Base-by-base conservation (phyloP, 345 rosid genomes). In the Trapa bicornis region DNA sequence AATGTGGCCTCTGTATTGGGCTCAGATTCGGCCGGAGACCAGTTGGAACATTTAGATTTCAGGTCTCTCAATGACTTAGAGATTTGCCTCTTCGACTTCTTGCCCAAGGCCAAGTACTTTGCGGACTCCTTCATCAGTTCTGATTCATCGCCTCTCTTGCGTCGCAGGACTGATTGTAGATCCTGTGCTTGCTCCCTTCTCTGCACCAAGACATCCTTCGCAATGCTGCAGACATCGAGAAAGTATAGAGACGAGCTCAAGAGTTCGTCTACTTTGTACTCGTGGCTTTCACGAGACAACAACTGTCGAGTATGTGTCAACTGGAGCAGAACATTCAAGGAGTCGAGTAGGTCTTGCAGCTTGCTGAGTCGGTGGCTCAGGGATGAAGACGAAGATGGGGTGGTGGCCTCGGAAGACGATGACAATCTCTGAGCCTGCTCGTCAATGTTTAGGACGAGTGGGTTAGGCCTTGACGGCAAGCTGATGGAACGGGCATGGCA, bases 401-500 rank as follows among this genome's bases (percentile, higher is more conserved):
- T 22, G 64, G 65, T 33, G 56, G 68, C 61, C 2, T 22, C 29
- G 29, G 29, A 22, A 22, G 72, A 62, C 54, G 70, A 70, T 38
- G 65, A 70, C 22, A 83, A 67, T 62, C 76, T 83, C 37, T 70
- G 56, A 15, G 80, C n/a, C 14, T 69, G 68, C 53, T 76, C 75
- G 9, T 76, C 79, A n/a, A 76, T 29, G 61, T 69, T 73, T 54
- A 74, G 13, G 65, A 75, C 36, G 60, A 71, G 39, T 1, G 79
- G 79, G 73, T 78, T 78, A 71, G 78, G 68, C 54, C 71, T 78
- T 14, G 79, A 74, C 22, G 82, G 86, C 75, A 82, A 74, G 66
- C 84, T 82, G 72, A 70, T 76, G 37, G 86, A 80, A 42, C 80
- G 75, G 69, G 64, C 68, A 64, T 76, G 80, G 38, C 65, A 72